A percentile compares a stretch with the other conserved stretches of the same genome.
Evolutionary conservation across 495 filamentous ascomycete genomes (phyloP).

Genomic region (Elaphomyces granulatus): DNA sequence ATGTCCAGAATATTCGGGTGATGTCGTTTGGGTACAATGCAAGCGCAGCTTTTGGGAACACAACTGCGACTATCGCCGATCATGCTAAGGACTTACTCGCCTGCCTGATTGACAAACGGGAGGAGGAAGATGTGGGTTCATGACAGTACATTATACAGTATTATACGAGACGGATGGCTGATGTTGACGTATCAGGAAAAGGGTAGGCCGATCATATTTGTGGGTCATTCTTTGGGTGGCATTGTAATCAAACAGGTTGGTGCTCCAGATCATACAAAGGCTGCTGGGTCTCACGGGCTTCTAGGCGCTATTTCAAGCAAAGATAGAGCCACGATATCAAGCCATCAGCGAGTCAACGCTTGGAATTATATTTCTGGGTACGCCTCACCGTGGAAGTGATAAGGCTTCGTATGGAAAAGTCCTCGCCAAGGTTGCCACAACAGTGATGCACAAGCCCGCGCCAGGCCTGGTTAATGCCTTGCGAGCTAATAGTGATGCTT

Average conservation of each 20-base stretch:
- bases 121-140: not conserved
- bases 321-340: not conserved
- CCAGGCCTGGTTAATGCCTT: not conserved
- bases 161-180: too few species aligned
- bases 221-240: conserved; percentile 26
- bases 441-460: not conserved
- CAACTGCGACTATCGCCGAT: conserved; percentile 1
- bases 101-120: not conserved
- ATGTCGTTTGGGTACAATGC: conserved; percentile 20
- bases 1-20: conserved; percentile 10
- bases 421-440: not conserved
- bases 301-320: conserved; percentile 13
- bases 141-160: too few species aligned
- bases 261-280: too few species aligned
- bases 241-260: too few species aligned
- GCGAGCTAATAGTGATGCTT: not conserved
- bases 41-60: conserved; percentile 1
- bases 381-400: conserved; percentile 19
- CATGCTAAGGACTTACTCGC: conserved; percentile 5
- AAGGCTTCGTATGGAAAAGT: not conserved
- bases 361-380: conserved; percentile 22
- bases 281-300: too few species aligned
- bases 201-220: conserved; percentile 21
- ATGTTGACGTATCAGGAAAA: too few species aligned
- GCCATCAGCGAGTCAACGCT: conserved; percentile 1